Evolutionary conservation across 164 flowering plant species (phyloP).

Genomic region (Sextonia rubra): DNA sequence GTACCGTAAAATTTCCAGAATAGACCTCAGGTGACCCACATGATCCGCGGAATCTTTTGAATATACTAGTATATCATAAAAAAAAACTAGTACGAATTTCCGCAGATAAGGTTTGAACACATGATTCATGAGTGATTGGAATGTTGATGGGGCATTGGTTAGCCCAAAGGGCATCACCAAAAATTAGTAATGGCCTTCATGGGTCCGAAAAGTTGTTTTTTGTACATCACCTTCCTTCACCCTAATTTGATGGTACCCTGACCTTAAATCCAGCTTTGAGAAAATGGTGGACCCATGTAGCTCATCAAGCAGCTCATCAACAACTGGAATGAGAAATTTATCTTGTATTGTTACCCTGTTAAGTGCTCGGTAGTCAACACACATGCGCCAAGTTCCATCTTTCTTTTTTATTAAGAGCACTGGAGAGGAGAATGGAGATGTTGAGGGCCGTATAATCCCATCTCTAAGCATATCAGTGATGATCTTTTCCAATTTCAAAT

Average conservation of each 20-base stretch:
- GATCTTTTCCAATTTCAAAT: background rate
- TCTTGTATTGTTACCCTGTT: background rate
- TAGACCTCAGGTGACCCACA: background rate
- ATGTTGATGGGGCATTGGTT: constrained; percentile 1
- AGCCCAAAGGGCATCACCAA: constrained; percentile 1
- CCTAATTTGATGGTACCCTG: background rate
- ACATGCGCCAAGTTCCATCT: background rate
- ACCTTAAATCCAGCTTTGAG: constrained; percentile 2
- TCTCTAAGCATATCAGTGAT: background rate
- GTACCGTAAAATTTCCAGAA: background rate
- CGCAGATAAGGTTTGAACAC: background rate
- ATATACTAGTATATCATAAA: constrained; percentile 1
- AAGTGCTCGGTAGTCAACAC: background rate
- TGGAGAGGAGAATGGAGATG: background rate
- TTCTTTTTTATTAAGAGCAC: background rate
- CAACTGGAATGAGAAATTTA: background rate
- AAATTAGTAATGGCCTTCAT: constrained; percentile 6
- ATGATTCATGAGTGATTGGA: constrained; percentile 2
- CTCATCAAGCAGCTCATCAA: background rate
- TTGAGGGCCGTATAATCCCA: background rate
- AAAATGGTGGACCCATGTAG: background rate
- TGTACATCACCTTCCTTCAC: background rate
- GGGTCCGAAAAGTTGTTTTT: constrained; percentile 3
- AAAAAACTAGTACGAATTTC: background rate
- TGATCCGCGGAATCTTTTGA: background rate